phyloP scores from a whole-genome alignment of 2,329 filamentous ascomycete species.

The Ustulina deusta region DNA sequence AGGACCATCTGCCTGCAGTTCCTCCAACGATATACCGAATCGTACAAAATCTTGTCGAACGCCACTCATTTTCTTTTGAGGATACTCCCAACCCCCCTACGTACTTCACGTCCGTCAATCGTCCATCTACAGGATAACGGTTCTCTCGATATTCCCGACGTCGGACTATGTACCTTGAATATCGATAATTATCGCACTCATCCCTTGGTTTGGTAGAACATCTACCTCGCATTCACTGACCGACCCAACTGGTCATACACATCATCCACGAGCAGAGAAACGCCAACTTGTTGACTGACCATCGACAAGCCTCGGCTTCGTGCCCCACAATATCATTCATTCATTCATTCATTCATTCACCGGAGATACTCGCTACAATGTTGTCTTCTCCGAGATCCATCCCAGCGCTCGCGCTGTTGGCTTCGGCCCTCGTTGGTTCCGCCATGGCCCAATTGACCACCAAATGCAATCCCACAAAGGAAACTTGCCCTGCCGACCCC shows the following conservation, averaged over 20 bases:
- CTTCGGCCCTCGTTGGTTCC: slow-evolving; percentile 57
- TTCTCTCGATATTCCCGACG: not conserved
- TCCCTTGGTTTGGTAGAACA: not conserved
- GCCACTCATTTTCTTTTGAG: slow-evolving; percentile 21
- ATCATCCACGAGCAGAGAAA: not conserved
- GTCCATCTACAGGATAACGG: not conserved
- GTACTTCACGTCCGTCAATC: not conserved
- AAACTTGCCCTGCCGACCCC: slow-evolving; percentile 75
- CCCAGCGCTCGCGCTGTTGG: slow-evolving; percentile 57
- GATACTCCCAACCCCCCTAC: not conserved
- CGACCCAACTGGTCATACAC: not conserved
- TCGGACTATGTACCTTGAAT: slow-evolving; percentile 9
- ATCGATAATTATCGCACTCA: slow-evolving; percentile 6
- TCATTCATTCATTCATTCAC: not conserved
- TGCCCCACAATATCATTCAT: slow-evolving; percentile 7
- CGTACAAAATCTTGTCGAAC: slow-evolving; percentile 10
- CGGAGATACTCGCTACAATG: not conserved
- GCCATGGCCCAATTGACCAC: slow-evolving; percentile 79
- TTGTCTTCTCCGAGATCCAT: slow-evolving; percentile 21
- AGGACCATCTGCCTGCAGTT: slow-evolving; percentile 17
- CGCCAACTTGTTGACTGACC: not conserved
- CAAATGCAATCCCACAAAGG: slow-evolving; percentile 80
- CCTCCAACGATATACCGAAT: not conserved
- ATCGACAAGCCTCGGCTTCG: slow-evolving; percentile 8
- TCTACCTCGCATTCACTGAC: not conserved